These are phyloP conservation scores for Globisporangium sylvaticum DNA, from an alignment of 352 stramenopile genomes.

Conservation along the genomic window DNA sequence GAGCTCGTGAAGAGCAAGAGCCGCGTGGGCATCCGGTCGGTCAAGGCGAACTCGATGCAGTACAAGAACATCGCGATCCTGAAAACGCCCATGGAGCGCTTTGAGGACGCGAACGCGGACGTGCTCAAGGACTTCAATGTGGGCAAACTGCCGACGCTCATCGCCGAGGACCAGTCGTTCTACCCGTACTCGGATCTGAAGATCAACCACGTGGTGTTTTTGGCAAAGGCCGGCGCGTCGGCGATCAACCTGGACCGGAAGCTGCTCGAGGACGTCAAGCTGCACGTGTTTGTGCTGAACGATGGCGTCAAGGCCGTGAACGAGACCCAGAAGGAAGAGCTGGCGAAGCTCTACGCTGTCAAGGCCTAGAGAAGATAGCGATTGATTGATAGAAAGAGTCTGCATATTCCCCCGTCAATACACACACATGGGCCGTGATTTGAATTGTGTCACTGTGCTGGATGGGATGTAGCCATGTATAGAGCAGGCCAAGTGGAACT, in stretches of 20 bases:
- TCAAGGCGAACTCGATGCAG: slow-evolving; percentile 46
- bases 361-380: neutral
- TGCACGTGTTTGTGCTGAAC: slow-evolving; percentile 55
- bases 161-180: slow-evolving; percentile 63
- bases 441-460: neutral
- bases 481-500: neutral
- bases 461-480: neutral
- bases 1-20: slow-evolving; percentile 56
- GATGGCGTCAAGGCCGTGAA: slow-evolving; percentile 30
- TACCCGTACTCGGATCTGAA: slow-evolving; percentile 55
- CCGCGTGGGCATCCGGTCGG: slow-evolving; percentile 50
- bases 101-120: slow-evolving; percentile 58
- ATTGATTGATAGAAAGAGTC: neutral
- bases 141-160: slow-evolving; percentile 54
- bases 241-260: slow-evolving; percentile 44
- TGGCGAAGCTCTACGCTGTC: slow-evolving; percentile 32
- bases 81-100: slow-evolving; percentile 69
- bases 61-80: slow-evolving; percentile 62
- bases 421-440: too few species aligned
- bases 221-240: slow-evolving; percentile 41
- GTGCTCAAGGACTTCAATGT: slow-evolving; percentile 55
- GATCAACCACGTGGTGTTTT: slow-evolving; percentile 57
- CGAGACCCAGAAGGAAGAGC: slow-evolving; percentile 28
- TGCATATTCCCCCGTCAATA: neutral
- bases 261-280: slow-evolving; percentile 32